Base-by-base conservation (phyloP, 2,329 filamentous ascomycete genomes). In the Cordyceps pruinosa region DNA sequence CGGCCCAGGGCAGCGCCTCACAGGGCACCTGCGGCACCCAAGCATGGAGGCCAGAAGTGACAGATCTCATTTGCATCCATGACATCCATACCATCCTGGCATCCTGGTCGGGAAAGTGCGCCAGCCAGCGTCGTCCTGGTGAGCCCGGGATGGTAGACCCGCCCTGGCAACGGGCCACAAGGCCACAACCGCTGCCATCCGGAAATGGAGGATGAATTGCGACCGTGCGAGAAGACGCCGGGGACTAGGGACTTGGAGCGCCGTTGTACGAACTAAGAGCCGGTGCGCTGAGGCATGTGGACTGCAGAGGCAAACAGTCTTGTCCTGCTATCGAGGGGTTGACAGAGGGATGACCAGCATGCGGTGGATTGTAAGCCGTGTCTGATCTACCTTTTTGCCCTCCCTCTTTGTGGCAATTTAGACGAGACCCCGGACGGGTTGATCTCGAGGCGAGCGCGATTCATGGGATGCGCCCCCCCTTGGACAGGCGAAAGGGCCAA, bases 91-190 rank as follows among this genome's bases (percentile, higher is more conserved):
- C 17, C 30, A 57, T 52, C 55, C 55, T 57, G 58, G 21, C 30
- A 57, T 52, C 55, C 55, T 57, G 45, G 55, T 41, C 32, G 26
- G 41, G 28, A 49, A 45, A 30, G 41, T 15, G 17, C 45, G 46
- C 46, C 55, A 47, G 39, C 8, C 37, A 6, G n/a, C 3, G 9
- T n/a, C n/a, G n/a, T 57, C 50, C n/a, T 52, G 39, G 51, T 35
- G 54, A 60, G 54, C 50, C 68, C 64, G 61, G 67, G 62, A 59
- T 58, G 60, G 60, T 65, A 65, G 65, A 62, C 63, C 65, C 64
- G 62, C 58, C 53, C 23, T 32, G 45, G 26, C 8, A 42, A 34
- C 42, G 53, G 44, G 56, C 50, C 48, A 56, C 44, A 57, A 54
- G 28, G 28, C 6, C 28, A 32, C 34, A 35, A 35, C 35, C 50